Evolutionary conservation across 441 rosid species (phyloP).

Genomic region (Bruguiera hainesii): DNA sequence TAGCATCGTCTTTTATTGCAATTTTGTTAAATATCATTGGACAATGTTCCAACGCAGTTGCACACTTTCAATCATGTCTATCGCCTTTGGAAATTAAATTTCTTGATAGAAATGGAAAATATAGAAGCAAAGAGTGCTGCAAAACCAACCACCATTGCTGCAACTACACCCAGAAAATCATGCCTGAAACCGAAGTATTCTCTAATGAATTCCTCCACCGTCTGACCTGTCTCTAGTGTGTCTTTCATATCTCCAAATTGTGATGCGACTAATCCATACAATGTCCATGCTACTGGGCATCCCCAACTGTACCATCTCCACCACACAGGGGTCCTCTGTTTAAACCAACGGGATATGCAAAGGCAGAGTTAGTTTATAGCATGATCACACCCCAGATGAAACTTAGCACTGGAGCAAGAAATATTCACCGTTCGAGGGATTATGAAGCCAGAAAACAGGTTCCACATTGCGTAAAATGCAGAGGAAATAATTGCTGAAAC

Average conservation of each 20-base stretch:
- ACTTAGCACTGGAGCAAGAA: background rate
- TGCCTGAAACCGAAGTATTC: slow-evolving; percentile 29
- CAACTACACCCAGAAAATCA: slow-evolving; percentile 42
- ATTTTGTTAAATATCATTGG: no score
- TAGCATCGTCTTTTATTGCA: no score
- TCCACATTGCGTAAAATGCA: slow-evolving; percentile 59
- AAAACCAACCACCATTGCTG: slow-evolving; percentile 27
- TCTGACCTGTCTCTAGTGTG: slow-evolving; percentile 15
- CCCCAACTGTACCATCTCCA: slow-evolving; percentile 54
- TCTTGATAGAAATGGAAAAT: slow-evolving; percentile 29
- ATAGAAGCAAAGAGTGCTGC: slow-evolving; percentile 27
- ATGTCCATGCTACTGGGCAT: slow-evolving; percentile 41
- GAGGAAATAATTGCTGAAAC: slow-evolving; percentile 47
- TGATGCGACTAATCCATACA: slow-evolving; percentile 40
- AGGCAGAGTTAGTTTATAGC: no score
- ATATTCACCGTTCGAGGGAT: slow-evolving; percentile 56
- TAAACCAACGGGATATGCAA: background rate
- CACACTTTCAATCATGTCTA: background rate
- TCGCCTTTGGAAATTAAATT: slow-evolving; percentile 38
- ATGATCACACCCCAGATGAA: background rate
- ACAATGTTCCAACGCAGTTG: no score
- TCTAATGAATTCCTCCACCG: slow-evolving; percentile 26
- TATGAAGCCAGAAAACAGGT: slow-evolving; percentile 65
- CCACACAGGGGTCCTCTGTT: slow-evolving; percentile 45
- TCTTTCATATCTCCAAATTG: slow-evolving; percentile 38